Evolutionary conservation across 1,139 yeast genomes (phyloP).

Genomic region (Saccharomyces hybrid): DNA sequence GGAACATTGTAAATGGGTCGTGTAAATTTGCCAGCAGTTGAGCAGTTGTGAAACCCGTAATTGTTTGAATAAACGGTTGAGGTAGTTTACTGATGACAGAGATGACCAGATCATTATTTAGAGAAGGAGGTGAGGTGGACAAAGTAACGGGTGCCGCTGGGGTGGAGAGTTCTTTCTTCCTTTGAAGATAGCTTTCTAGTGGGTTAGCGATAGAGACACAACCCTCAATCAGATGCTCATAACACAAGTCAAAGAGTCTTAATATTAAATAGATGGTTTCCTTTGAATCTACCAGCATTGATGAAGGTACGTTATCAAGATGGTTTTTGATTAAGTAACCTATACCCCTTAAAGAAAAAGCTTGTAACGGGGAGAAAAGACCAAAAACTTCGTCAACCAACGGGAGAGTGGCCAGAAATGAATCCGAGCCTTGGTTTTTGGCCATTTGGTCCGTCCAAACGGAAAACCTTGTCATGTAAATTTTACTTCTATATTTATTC

Average conservation of each 20-base stretch:
- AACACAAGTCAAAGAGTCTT: conserved; percentile 27
- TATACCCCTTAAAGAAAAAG: conserved; percentile 26
- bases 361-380: conserved; percentile 23
- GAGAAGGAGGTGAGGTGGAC: conserved; percentile 7
- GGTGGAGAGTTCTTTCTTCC: conserved; percentile 7
- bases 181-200: conserved; percentile 17
- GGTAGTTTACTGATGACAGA: conserved; percentile 17
- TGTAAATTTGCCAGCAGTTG: conserved; percentile 13
- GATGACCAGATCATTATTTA: conserved; percentile 11
- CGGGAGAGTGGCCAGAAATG: conserved; percentile 13
- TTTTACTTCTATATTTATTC: conserved; percentile 22
- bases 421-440: neutral
- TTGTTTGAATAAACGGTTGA: conserved; percentile 18
- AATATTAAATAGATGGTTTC: conserved; percentile 27
- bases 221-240: conserved; percentile 19
- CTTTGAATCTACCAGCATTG: conserved; percentile 8
- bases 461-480: conserved; percentile 20
- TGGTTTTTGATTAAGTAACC: conserved; percentile 11
- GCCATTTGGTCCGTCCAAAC: conserved; percentile 15
- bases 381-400: conserved; percentile 27
- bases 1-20: conserved; percentile 21
- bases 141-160: neutral
- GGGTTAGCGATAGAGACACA: conserved; percentile 22
- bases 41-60: conserved; percentile 15
- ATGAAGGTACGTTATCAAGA: neutral